phyloP scores from a whole-genome alignment of 495 filamentous ascomycete genomes.

The Penicillium malachiteum region DNA sequence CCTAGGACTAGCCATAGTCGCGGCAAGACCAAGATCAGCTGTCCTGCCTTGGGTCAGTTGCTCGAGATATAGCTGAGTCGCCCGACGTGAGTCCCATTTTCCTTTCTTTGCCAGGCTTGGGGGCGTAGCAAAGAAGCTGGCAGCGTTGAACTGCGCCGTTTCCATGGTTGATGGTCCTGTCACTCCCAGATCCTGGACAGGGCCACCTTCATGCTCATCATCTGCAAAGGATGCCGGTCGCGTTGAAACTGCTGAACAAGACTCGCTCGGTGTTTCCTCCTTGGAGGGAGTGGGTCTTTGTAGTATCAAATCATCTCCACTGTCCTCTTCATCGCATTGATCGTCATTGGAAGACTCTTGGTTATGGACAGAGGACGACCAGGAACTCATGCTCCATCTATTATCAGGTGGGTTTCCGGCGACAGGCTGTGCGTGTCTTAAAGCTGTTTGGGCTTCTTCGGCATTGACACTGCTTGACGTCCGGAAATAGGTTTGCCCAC shows the following conservation, averaged over 20 bases:
- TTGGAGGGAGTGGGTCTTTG: background rate
- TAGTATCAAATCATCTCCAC: conserved; percentile 9
- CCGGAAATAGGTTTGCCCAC: conserved; percentile 42
- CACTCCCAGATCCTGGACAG: conserved; percentile 21
- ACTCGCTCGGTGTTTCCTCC: conserved; percentile 10
- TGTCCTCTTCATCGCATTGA: conserved; percentile 37
- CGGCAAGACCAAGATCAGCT: background rate
- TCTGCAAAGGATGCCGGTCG: conserved; percentile 24
- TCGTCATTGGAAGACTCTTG: conserved; percentile 40
- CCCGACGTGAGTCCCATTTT: conserved; percentile 53
- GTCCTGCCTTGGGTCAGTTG: conserved; percentile 39
- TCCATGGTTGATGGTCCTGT: conserved; percentile 21
- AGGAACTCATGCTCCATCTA: conserved; percentile 54
- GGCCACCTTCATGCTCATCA: conserved; percentile 16
- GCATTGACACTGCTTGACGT: conserved; percentile 31
- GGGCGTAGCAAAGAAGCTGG: conserved; percentile 22
- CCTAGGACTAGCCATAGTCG: background rate
- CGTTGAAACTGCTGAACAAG: conserved; percentile 16
- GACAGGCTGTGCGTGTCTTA: conserved; percentile 7
- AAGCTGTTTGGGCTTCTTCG: conserved; percentile 26
- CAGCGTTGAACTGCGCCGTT: background rate
- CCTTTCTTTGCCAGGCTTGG: conserved; percentile 51
- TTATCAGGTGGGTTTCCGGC: conserved; percentile 26
- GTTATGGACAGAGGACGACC: conserved; percentile 48
- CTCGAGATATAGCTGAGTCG: conserved; percentile 54